Evolutionary conservation across 805 yeast genomes (phyloP).

Genomic region (Torulaspora maleeae): DNA sequence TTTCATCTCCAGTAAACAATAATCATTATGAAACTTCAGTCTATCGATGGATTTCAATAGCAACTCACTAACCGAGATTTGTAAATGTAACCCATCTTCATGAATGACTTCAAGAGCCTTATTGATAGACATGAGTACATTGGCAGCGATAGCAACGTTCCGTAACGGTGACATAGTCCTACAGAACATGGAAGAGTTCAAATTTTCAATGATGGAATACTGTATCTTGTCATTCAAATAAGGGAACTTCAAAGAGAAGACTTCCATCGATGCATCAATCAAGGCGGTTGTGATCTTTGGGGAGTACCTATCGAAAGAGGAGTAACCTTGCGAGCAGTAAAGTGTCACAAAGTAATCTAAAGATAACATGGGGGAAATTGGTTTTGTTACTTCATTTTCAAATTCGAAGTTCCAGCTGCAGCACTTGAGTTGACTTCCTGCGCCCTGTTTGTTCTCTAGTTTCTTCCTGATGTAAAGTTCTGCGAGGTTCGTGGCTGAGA

Average conservation of each 20-base stretch:
- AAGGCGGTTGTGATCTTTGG: slow-evolving; percentile 49
- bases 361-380: slow-evolving; percentile 40
- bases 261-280: slow-evolving; percentile 73
- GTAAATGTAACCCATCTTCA: slow-evolving; percentile 27
- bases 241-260: slow-evolving; percentile 69
- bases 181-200: slow-evolving; percentile 53
- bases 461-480: slow-evolving; percentile 35
- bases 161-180: slow-evolving; percentile 35
- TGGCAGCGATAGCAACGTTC: slow-evolving; percentile 51
- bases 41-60: slow-evolving; percentile 48
- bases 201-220: slow-evolving; percentile 76
- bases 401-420: slow-evolving; percentile 37
- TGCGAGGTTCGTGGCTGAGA: slow-evolving; percentile 31
- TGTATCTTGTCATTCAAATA: slow-evolving; percentile 73
- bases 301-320: slow-evolving; percentile 21
- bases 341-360: slow-evolving; percentile 40
- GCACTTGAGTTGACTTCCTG: slow-evolving; percentile 22
- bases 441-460: not conserved
- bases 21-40: slow-evolving; percentile 40
- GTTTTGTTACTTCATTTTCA: slow-evolving; percentile 35
- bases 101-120: slow-evolving; percentile 38
- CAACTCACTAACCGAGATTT: slow-evolving; percentile 40
- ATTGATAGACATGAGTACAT: slow-evolving; percentile 60
- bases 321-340: slow-evolving; percentile 23
- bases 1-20: slow-evolving; percentile 42